Evolutionary conservation across 768 basidiomycete species (phyloP).

Genomic region (Candolleomyces eurysporus): DNA sequence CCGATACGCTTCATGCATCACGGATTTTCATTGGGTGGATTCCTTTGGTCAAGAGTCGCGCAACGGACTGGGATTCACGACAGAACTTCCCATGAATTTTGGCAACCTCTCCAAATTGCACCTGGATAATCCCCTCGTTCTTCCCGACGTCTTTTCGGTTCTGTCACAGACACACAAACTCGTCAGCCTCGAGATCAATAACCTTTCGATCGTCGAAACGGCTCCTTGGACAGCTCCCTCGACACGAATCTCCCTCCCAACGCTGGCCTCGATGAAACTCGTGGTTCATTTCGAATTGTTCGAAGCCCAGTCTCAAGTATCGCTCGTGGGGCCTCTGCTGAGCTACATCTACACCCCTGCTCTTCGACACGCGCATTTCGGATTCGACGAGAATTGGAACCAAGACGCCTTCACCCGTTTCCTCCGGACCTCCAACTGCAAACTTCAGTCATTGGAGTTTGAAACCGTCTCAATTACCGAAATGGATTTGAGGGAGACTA

Average conservation of each 20-base stretch:
- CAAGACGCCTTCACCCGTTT: neutral
- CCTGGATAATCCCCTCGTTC: neutral
- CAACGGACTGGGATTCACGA: neutral
- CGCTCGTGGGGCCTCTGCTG: neutral
- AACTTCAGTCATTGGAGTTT: neutral
- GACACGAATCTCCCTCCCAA: neutral
- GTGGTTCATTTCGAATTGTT: neutral
- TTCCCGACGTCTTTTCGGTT: neutral
- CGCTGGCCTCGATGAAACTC: neutral
- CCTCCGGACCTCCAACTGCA: neutral
- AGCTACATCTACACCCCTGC: neutral
- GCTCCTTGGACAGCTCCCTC: neutral
- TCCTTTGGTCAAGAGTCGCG: neutral
- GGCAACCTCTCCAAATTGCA: neutral
- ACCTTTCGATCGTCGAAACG: neutral
- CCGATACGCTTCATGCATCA: neutral
- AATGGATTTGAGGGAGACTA: neutral
- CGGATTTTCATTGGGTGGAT: neutral
- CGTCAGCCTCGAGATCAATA: neutral
- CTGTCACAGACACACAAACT: neutral
- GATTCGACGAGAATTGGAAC: constrained; percentile 1
- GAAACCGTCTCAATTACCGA: neutral
- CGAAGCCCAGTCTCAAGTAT: neutral
- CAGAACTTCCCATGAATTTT: neutral
- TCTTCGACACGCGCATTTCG: neutral